phyloP scores from a whole-genome alignment of 1,139 yeast species.

The Lodderomyces margitis region DNA sequence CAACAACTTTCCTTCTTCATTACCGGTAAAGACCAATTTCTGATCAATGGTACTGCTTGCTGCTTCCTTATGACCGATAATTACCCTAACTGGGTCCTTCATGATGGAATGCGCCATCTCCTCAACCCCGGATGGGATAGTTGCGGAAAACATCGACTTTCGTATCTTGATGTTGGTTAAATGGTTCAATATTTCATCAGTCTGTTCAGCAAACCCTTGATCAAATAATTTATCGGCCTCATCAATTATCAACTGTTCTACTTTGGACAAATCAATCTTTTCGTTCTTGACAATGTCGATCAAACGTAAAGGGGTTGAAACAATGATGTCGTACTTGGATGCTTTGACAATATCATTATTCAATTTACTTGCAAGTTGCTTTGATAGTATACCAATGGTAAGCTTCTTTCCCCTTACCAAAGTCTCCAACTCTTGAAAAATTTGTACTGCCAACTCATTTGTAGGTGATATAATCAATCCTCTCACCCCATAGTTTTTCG shows the following conservation, averaged over 20 bases:
- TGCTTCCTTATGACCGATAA: slow-evolving; percentile 93
- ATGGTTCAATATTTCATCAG: slow-evolving; percentile 75
- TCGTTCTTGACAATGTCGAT: slow-evolving; percentile 73
- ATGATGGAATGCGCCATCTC: slow-evolving; percentile 82
- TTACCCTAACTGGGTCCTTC: slow-evolving; percentile 80
- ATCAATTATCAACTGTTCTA: slow-evolving; percentile 79
- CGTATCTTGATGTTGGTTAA: slow-evolving; percentile 55
- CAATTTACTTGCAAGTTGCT: slow-evolving; percentile 71
- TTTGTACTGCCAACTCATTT: slow-evolving; percentile 79
- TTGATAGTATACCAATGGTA: slow-evolving; percentile 67
- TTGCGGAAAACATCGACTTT: slow-evolving; percentile 89
- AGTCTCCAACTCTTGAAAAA: slow-evolving; percentile 64
- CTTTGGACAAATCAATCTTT: slow-evolving; percentile 55
- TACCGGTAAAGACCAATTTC: slow-evolving; percentile 81
- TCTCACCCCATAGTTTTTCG: slow-evolving; percentile 50
- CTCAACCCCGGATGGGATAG: slow-evolving; percentile 92
- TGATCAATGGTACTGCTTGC: slow-evolving; percentile 86
- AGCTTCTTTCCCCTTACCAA: slow-evolving; percentile 56
- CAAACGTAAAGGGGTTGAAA: slow-evolving; percentile 85
- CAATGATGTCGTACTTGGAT: slow-evolving; percentile 72
- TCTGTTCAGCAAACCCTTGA: slow-evolving; percentile 85
- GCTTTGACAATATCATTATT: slow-evolving; percentile 55
- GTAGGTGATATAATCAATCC: slow-evolving; percentile 91
- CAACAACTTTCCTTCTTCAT: slow-evolving; percentile 88
- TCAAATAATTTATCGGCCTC: slow-evolving; percentile 96